A percentile compares a stretch with the other conserved stretches of the same genome.
phyloP scores from a whole-genome alignment of 768 basidiomycete species.

The Atractiella rhizophila region DNA sequence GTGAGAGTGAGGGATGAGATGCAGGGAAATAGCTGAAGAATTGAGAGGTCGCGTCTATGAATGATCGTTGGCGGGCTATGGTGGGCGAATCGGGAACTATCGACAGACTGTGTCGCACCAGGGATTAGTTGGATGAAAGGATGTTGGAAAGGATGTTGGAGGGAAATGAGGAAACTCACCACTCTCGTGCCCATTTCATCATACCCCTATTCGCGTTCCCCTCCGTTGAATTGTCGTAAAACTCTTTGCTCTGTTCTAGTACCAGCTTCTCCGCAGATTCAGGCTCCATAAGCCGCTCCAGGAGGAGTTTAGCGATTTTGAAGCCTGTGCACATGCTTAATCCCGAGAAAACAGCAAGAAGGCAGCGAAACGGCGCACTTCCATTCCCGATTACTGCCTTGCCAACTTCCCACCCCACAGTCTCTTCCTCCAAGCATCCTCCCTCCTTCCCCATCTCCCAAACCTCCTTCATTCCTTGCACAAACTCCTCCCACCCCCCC shows the following conservation, averaged over 20 bases:
- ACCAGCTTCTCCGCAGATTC: conserved; percentile 45
- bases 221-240: conserved; percentile 79
- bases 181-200: conserved; percentile 91
- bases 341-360: conserved; percentile 14
- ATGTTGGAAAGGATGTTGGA: not conserved
- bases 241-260: conserved; percentile 52
- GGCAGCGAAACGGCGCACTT: too few species aligned
- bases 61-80: conserved; percentile 49
- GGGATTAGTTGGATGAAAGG: not conserved
- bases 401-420: too few species aligned
- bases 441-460: conserved; percentile 64
- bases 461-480: conserved; percentile 44
- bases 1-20: conserved; percentile 51
- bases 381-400: too few species aligned
- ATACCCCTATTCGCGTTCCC: conserved; percentile 82
- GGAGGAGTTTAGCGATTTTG: not conserved
- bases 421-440: conserved; percentile 61
- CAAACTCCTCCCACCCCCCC: too few species aligned
- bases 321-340: not conserved
- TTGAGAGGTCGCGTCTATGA: conserved; percentile 90
- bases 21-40: conserved; percentile 62
- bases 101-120: conserved; percentile 33
- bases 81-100: conserved; percentile 42
- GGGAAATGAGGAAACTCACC: conserved; percentile 30
- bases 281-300: conserved; percentile 27